Base-by-base conservation (phyloP, 495 filamentous ascomycete genomes). In the Oidiodendron maius region DNA sequence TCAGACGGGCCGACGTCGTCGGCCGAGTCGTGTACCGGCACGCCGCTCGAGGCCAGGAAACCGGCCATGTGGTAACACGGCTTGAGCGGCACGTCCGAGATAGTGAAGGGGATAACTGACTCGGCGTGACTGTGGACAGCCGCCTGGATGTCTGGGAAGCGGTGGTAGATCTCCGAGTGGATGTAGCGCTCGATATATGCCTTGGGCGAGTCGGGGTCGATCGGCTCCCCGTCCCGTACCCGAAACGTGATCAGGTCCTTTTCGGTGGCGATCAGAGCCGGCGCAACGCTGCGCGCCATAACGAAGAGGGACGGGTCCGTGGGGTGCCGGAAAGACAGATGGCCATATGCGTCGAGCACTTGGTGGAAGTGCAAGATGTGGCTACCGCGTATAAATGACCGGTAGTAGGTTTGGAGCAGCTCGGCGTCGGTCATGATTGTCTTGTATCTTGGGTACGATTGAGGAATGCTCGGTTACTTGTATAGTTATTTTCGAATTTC, bases 341-440 rank as follows among this genome's bases (percentile, higher is more conserved):
- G 75, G 35, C 75, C 75, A 45, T 71, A 79, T 3, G 71, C 72
- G 48, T 78, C 75, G 32, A 80, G 51, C 25, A 80, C 64, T 20
- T 59, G 53, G 23, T 75, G 4, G 35, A 15, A 37, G 13, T 37
- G 35, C n/a, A 37, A 17, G 4, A 37, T 37, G 35, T 37, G 35
- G 35, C 18, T 37, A 6, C 13, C 35, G 5, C 13, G n/a, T 37
- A 37, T 37, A 17, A 37, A n/a, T n/a, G n/a, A n/a, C n/a, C n/a
- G n/a, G n/a, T n/a, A n/a, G n/a, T n/a, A n/a, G n/a, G n/a, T n/a
- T n/a, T n/a, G n/a, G n/a, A n/a, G n/a, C n/a, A n/a, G n/a, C n/a
- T n/a, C n/a, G n/a, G n/a, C n/a, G n/a, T n/a, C n/a, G n/a, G n/a
- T n/a, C n/a, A n/a, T n/a, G n/a, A n/a, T n/a, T n/a, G n/a, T n/a